Percentiles rank a stretch among this genome's conserved stretches.
Conservation (phyloP, 306 rosid genomes). For the Sicyos edulis region DNA sequence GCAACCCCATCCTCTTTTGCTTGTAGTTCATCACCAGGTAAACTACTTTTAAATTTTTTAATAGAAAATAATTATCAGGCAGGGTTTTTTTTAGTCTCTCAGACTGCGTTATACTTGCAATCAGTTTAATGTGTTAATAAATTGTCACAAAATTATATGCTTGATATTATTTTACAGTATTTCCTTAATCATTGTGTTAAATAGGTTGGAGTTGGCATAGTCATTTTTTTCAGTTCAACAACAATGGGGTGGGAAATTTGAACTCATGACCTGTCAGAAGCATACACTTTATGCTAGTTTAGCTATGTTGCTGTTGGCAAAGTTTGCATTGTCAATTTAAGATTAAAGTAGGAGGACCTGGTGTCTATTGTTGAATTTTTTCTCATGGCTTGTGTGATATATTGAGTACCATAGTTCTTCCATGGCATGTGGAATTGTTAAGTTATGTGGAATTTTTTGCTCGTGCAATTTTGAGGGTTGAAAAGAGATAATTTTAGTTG, state of each 20-base stretch:
- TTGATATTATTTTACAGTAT: neutral
- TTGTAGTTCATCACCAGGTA: conserved; percentile 97
- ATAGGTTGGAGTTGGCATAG: neutral
- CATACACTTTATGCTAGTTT: too few relatives aligned
- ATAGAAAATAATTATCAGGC: neutral
- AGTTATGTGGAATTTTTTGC: neutral
- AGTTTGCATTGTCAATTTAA: neutral
- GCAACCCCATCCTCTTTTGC: conserved; percentile 95
- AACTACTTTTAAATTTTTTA: neutral
- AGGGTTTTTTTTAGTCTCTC: neutral
- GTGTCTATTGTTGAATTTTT: neutral
- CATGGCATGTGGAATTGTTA: neutral
- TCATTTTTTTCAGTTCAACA: too few relatives aligned
- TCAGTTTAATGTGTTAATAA: neutral
- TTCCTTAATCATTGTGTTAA: neutral
- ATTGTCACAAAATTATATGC: neutral
- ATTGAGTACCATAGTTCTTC: neutral
- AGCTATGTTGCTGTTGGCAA: too few relatives aligned
- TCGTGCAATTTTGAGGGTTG: neutral
- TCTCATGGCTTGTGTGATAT: neutral
- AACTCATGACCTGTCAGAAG: too few relatives aligned
- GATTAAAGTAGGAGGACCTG: neutral
- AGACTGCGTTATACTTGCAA: neutral
- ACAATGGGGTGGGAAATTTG: too few relatives aligned
- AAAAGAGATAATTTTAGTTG: neutral